A percentile compares a stretch with the other conserved stretches of the same genome.
phyloP scores from a whole-genome alignment of 257 asterid genomes.

The Solanum dulcamara region DNA sequence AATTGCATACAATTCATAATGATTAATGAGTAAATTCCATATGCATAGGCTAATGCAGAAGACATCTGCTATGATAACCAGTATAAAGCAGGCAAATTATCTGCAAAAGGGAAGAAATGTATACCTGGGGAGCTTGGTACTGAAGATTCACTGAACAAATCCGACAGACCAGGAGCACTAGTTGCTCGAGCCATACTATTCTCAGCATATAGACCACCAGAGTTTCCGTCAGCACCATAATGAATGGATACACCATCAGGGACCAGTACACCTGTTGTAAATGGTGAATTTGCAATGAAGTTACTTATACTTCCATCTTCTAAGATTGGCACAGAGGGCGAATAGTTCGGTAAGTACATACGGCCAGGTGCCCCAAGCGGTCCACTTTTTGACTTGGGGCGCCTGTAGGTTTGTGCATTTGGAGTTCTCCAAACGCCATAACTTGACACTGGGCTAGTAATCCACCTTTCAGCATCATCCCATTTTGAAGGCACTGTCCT shows the following conservation, averaged over 20 bases:
- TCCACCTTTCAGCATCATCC: slow-evolving; percentile 99
- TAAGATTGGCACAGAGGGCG: slow-evolving; percentile 19
- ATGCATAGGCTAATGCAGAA: background rate
- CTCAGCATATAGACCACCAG: slow-evolving; percentile 8
- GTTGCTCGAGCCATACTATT: slow-evolving; percentile 8
- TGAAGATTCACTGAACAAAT: slow-evolving; percentile 17
- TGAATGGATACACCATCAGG: slow-evolving; percentile 33
- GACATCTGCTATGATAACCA: background rate
- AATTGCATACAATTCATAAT: too few relatives aligned
- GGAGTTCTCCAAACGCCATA: slow-evolving; percentile 21
- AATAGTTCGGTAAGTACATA: slow-evolving; percentile 33
- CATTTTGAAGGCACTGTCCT: slow-evolving; percentile 88
- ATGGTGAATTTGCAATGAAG: slow-evolving; percentile 26
- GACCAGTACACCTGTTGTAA: slow-evolving; percentile 32
- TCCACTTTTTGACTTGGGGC: slow-evolving; percentile 82
- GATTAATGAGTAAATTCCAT: too few relatives aligned
- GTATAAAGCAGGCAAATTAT: background rate
- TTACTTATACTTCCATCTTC: slow-evolving; percentile 21
- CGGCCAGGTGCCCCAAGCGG: slow-evolving; percentile 59
- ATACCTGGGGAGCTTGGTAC: slow-evolving; percentile 25
- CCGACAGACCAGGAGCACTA: slow-evolving; percentile 18
- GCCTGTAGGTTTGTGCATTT: slow-evolving; percentile 31
- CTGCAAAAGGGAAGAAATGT: background rate
- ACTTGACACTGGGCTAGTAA: slow-evolving; percentile 75
- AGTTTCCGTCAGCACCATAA: slow-evolving; percentile 7